phyloP scores from a whole-genome alignment of 2,329 filamentous ascomycete genomes.

The Diplocarpon rosae region DNA sequence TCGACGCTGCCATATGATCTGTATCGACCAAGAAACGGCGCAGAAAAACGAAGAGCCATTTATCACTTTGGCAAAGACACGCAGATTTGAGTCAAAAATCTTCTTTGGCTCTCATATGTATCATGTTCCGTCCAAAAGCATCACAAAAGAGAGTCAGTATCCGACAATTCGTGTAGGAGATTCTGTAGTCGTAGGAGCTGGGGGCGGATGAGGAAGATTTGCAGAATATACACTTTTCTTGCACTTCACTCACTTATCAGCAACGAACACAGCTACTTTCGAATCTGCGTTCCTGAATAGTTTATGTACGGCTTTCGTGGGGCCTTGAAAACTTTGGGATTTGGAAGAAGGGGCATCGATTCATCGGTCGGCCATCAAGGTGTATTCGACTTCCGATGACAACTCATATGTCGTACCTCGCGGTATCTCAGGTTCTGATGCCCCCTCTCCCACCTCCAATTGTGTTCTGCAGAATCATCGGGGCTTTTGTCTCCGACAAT shows the following conservation, averaged over 20 bases:
- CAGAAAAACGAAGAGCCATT: conserved; percentile 76
- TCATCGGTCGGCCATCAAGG: too few relatives aligned
- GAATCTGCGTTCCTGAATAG: too few relatives aligned
- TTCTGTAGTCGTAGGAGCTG: conserved; percentile 11
- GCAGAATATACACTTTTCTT: not conserved
- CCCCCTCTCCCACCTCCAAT: too few relatives aligned
- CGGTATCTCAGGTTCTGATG: not conserved
- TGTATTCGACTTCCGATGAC: too few relatives aligned
- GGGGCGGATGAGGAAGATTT: not conserved
- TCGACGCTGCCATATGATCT: conserved; percentile 90
- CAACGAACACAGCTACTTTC: too few relatives aligned
- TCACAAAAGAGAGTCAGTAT: conserved; percentile 20
- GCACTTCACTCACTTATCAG: not conserved
- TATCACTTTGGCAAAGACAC: conserved; percentile 75
- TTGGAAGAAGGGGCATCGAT: too few relatives aligned
- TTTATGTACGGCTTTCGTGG: too few relatives aligned
- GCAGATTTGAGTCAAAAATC: conserved; percentile 72
- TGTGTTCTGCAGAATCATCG: too few relatives aligned
- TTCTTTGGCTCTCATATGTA: conserved; percentile 80
- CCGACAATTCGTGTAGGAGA: conserved; percentile 43
- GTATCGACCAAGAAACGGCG: conserved; percentile 76
- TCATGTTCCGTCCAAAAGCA: conserved; percentile 28
- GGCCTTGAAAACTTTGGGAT: too few relatives aligned
- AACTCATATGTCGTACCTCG: not conserved
- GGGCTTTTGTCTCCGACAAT: not conserved